Conservation (phyloP, 305 asterid genomes). For the Coffea humblotiana region DNA sequence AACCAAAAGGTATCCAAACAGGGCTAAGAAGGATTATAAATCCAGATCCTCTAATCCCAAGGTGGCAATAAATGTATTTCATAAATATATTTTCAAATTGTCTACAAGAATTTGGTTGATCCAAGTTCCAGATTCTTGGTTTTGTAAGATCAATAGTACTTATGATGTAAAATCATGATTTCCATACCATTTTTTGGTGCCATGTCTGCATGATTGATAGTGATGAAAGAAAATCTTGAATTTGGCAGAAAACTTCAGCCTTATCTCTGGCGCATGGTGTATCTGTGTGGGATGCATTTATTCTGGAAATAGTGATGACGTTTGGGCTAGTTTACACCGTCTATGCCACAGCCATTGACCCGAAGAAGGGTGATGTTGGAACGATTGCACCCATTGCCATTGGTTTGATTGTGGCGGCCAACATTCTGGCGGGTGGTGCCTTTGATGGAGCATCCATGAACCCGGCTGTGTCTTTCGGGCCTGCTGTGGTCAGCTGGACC, state of each 20-base stretch:
- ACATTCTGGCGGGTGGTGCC: constrained; percentile 57
- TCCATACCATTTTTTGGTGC: neutral
- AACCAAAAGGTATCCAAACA: no score
- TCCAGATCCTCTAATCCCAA: no score
- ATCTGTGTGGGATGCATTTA: constrained; percentile 50
- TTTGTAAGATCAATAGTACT: no score
- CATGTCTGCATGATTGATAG: neutral
- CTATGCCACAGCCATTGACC: constrained; percentile 60
- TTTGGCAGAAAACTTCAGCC: constrained; percentile 33
- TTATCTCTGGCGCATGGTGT: constrained; percentile 40
- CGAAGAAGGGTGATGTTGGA: constrained; percentile 58
- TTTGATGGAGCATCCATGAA: constrained; percentile 71
- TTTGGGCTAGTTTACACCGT: constrained; percentile 67
- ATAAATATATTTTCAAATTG: no score
- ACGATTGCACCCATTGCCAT: constrained; percentile 57
- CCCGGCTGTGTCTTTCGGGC: constrained; percentile 67
- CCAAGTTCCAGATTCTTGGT: no score
- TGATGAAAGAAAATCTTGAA: neutral
- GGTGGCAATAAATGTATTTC: no score
- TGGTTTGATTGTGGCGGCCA: constrained; percentile 57
- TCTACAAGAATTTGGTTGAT: no score
- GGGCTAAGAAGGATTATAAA: no score
- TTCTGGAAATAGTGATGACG: constrained; percentile 62
- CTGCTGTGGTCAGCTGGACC: constrained; percentile 49
- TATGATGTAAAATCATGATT: neutral